Evolutionary conservation across 1,284 basidiomycete genomes (phyloP), one percentile per base, ranked within the genome.

Genomic region (Vanrija sp.): DNA sequence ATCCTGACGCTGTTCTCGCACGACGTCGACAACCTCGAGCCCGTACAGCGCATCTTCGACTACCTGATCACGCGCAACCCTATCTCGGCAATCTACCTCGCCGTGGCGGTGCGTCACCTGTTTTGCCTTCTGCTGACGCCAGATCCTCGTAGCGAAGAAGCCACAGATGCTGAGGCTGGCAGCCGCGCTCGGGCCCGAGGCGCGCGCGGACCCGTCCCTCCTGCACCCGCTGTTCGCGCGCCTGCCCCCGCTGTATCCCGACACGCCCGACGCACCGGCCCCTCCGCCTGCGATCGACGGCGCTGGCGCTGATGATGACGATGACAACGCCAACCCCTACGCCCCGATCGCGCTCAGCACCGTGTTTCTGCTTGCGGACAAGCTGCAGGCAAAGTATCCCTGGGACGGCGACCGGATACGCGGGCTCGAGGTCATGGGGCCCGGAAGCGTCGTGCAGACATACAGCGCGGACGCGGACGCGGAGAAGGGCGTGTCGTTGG

Each of bases 1-100:
- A 83, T 96, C 39, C 79, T 97, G 39, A 95, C 92, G 0, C 81
- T 96, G 28, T 89, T 96, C 74, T 86, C 92, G 6, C 93, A 97
- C 73, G 91, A 95, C 66, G 82, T 91, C 54, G 89, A 91, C 9
- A 88, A 87, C 0, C 80, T 94, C 21, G 81, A 85, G 3, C 83
- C 92, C 21, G 87, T 91, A 29, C 91, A 93, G 73, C 85, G 91
- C 58, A 83, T 92, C 45, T 91, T 95, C 71, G 92, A 95, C 75
- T 96, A 86, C 69, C 77, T 96, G 6, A 78, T 96, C 5, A 83
- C 85, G 53, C 82, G 91, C 42, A 91, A 91, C 15, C 93, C 93
- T 4, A 83, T 90, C 38, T 80, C 81, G 1, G 81, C 85, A 1
- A 86, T 95, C 1, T 96, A 95, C 76, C 81, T 96, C 2, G 85